Evolutionary conservation across 225 moss, liverwort and hornwort species (phyloP), one percentile per base, ranked within the genome.

Genomic region (Lunularia cruciata): DNA sequence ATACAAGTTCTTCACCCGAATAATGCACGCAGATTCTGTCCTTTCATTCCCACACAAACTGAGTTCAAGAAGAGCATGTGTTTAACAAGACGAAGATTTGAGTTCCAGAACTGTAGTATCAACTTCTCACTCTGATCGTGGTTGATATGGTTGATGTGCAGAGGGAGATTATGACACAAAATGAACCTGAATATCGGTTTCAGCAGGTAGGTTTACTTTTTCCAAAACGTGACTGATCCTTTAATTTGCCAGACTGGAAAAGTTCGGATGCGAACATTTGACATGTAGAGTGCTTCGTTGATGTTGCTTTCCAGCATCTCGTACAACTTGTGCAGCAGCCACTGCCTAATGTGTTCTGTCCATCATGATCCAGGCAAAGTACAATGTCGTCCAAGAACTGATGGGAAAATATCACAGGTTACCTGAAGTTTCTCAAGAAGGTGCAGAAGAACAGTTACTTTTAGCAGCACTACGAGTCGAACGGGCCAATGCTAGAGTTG

Each of bases 121-220:
- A n/a, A n/a, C n/a, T n/a, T n/a, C n/a, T n/a, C n/a, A n/a, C n/a
- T n/a, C n/a, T n/a, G 60, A 35, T 2, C 22, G 1, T 51, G 51
- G 19, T 15, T 54, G 27, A 23, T 19, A 33, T n/a, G 51, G 25
- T 14, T 68, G 32, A 8, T 54, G 42, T 34, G 25, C 80, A 87
- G 91, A 87, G 81, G 72, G 94, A 91, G 47, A 91, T 91, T n/a
- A 64, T 74, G 47, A 80, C 86, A 37, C 90, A 88, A 70, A 94
- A 94, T 43, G 58, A 86, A 60, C 78, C 56, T 20, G 87, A 92
- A 39, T 96, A 96, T 58, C 85, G 92, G 37, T 74, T 92, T 69
- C 83, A 90, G 74, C 92, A 96, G 80, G 88, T 90, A 74, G 63
- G 74, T 14, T 47, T 12, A 47, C 37, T 27, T 54, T 13, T 27